Base-by-base conservation (phyloP, 2,329 filamentous ascomycete genomes). In the Aspergillus fumigatiaffinis region DNA sequence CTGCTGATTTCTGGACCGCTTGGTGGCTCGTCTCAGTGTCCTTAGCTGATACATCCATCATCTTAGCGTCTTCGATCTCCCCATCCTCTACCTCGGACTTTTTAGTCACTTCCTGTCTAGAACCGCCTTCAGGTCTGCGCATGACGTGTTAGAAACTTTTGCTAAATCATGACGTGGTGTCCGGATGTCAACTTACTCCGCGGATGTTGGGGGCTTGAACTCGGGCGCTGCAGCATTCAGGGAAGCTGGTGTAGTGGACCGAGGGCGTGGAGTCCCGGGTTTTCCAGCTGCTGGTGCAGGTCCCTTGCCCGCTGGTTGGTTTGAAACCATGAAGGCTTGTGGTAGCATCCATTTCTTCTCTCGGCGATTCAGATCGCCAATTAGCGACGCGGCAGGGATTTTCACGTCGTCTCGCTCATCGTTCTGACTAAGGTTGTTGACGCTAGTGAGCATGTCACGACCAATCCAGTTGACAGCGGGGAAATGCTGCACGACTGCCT, bases 381-480 rank as follows among this genome's bases (percentile, higher is more conserved):
- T 77, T 21, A 81, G 65, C 5, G 79, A 80, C n/a, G 77, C 76
- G 12, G 79, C 77, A 9, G 79, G 75, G 29, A 79, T 79, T 63
- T 80, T 79, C 42, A 81, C 73, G 64, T 81, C 79, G 57, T 80
- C 77, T 62, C 78, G 71, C 49, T 76, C 73, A 53, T 79, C 76
- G 17, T 72, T 75, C 55, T 77, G 73, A 53, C 73, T 76, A 44
- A 81, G 63, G 20, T 69, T 67, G 51, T 77, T 76, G 51, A 81
- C 75, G 52, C 72, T 73, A 4, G 66, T 71, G 47, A 76, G 66
- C 67, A 80, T 75, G 52, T 75, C 71, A 20, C 69, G 68, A 35
- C 91, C 94, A 82, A 96, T 93, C 73, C 91, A 94, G 68, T 96
- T 91, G 57, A 97, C 85, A 17, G 87, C 88, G 3, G 94, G 95